Base-by-base conservation (phyloP, 1,284 basidiomycete genomes). In the Sanghuangporus sanghuang region DNA sequence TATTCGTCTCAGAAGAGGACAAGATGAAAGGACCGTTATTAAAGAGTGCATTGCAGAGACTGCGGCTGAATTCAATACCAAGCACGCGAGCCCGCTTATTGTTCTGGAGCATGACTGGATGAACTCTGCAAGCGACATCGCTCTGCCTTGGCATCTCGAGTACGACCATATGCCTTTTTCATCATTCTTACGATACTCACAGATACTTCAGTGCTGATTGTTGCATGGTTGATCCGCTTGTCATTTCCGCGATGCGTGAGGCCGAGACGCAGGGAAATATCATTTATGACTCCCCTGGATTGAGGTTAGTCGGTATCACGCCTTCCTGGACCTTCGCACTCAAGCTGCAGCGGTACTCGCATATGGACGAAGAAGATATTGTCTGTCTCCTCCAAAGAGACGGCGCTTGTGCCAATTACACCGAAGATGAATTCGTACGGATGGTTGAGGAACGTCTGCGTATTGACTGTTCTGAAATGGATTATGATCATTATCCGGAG, bases 141-240 rank as follows among this genome's bases (percentile, higher is more conserved):
- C 57, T 5, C 57, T 64, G 35, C 62, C 62, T 23, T 64, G 62
- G 62, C 49, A 54, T 54, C 57, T 64, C 39, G 62, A 64, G 62
- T 64, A 46, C 50, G 62, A 55, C 11, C 27, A 36, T 32, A 35
- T 48, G 39, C 18, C 36, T 48, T 49, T 46, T 14, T 44, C 36
- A 6, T 50, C 53, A 21, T 21, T 27, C 5, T 9, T 11, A 50
- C 27, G 53, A 9, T 32, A 14, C n/a, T 59, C 42, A 48, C 36
- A 23, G 7, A 23, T 32, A 21, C 50, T n/a, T 14, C 44, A 64
- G 62, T 54, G 27, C 8, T 32, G 38, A 64, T 7, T 53, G 21
- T 53, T 23, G 52, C 32, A 59, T 59, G 49, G 46, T 59, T 36
- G 62, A 64, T 38, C 62, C 62, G n/a, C 38, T 64, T 6, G 62